phyloP scores from a whole-genome alignment of 139 green algal genomes.

The Ettlia oleoabundans region DNA sequence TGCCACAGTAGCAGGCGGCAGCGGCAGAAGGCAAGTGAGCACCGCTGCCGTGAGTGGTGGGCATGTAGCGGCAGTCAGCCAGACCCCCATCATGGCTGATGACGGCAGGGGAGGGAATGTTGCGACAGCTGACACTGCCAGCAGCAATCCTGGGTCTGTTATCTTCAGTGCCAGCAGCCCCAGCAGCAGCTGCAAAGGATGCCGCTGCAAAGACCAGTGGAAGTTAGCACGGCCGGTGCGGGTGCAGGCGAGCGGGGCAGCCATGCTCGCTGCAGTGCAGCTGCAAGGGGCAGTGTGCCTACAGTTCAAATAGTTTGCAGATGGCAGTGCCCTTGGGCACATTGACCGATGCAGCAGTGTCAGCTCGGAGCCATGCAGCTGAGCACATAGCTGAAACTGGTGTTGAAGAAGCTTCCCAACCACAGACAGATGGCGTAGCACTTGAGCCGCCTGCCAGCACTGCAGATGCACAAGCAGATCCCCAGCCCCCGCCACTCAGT shows the following conservation, averaged over 20 bases:
- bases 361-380: not conserved
- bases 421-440: too few relatives aligned
- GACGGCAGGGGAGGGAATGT: not conserved
- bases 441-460: not conserved
- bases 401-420: too few relatives aligned
- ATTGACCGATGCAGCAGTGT: too few relatives aligned
- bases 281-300: not conserved
- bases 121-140: not conserved
- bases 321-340: too few relatives aligned
- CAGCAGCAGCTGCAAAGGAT: not conserved
- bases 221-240: not conserved
- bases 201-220: not conserved
- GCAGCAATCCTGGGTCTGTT: too few relatives aligned
- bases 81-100: not conserved
- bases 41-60: not conserved
- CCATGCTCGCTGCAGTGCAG: not conserved
- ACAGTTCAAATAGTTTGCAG: too few relatives aligned
- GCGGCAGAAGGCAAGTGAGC: too few relatives aligned
- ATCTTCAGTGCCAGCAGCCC: not conserved
- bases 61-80: not conserved
- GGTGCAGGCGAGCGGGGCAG: not conserved
- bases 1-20: too few relatives aligned
- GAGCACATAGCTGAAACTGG: not conserved
- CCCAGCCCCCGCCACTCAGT: not conserved
- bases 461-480: not conserved